Conservation (phyloP, 2,329 filamentous ascomycete species). For the Fusarium sp. region DNA sequence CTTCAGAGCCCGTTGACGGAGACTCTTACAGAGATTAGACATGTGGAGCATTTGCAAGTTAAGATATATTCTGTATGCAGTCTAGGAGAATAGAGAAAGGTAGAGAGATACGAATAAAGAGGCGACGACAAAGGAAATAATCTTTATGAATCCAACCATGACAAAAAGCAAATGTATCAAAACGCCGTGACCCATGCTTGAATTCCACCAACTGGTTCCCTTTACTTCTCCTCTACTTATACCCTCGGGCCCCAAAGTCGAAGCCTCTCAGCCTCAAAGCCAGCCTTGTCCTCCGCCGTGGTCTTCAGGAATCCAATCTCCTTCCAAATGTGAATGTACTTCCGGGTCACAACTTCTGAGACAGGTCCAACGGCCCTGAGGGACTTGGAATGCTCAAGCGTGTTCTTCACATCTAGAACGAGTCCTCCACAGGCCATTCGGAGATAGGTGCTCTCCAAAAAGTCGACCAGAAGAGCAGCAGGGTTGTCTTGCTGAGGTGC, state of each 20-base stretch:
- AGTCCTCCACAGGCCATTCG: slow-evolving; percentile 32
- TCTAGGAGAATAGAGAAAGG: background rate
- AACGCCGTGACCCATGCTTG: background rate
- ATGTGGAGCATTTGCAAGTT: background rate
- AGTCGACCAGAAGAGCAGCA: slow-evolving; percentile 9
- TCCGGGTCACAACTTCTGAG: slow-evolving; percentile 23
- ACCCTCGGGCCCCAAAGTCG: slow-evolving; percentile 21
- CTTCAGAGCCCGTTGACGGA: background rate
- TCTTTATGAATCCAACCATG: background rate
- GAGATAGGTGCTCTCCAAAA: slow-evolving; percentile 15
- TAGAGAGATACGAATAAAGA: background rate
- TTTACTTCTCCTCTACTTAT: background rate
- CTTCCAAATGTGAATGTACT: slow-evolving; percentile 41
- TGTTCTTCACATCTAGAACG: slow-evolving; percentile 18
- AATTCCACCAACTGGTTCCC: background rate
- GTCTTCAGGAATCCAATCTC: slow-evolving; percentile 40
- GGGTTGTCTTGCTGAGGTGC: slow-evolving; percentile 32
- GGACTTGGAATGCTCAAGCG: slow-evolving; percentile 28
- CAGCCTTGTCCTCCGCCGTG: slow-evolving; percentile 22
- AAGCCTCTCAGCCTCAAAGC: slow-evolving; percentile 24
- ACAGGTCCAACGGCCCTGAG: slow-evolving; percentile 19
- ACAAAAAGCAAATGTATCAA: background rate
- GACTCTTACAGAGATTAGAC: background rate
- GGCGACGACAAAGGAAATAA: background rate
- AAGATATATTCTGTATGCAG: background rate